phyloP scores from a whole-genome alignment of 2,329 filamentous ascomycete genomes.

The Venturia nashicola region DNA sequence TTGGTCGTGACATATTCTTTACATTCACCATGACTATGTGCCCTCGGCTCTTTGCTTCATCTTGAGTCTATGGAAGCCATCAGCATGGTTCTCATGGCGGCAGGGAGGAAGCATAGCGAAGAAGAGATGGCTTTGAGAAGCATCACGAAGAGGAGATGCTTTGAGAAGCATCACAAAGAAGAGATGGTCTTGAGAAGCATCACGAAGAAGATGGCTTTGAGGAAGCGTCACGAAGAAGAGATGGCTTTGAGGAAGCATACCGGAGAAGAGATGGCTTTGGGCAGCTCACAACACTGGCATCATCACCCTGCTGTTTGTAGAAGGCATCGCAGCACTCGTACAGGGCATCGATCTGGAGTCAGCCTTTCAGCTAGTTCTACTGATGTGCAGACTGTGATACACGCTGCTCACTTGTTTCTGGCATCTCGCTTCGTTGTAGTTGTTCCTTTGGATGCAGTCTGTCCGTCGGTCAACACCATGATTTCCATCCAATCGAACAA shows the following conservation, averaged over 20 bases:
- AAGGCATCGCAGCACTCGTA: conserved; percentile 91
- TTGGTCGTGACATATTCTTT: conserved; percentile 27
- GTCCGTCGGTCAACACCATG: not conserved
- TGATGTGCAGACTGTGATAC: not conserved
- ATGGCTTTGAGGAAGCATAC: too few relatives aligned
- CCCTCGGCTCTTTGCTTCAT: conserved; percentile 59
- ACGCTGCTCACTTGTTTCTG: conserved; percentile 35
- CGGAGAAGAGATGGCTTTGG: conserved; percentile 69
- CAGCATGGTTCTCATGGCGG: not conserved
- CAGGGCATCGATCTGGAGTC: conserved; percentile 60
- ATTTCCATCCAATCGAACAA: not conserved
- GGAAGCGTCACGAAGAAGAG: conserved; percentile 62
- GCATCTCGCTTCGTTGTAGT: conserved; percentile 78
- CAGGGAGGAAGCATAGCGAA: too few relatives aligned
- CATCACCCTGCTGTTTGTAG: conserved; percentile 66
- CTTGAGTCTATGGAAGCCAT: conserved; percentile 44
- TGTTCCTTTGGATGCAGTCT: conserved; percentile 78
- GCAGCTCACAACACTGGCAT: conserved; percentile 68
- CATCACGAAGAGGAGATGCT: too few relatives aligned
- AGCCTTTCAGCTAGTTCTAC: not conserved
- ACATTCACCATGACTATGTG: conserved; percentile 14
- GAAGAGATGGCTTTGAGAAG: conserved; percentile 71
- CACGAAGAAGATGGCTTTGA: too few relatives aligned
- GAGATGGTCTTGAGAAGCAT: conserved; percentile 72
- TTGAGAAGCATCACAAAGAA: too few relatives aligned